Percentiles rank a stretch among this genome's conserved stretches.
phyloP scores from a whole-genome alignment of 2,329 filamentous ascomycete genomes.

The Berkeleyomyces rouxiae region DNA sequence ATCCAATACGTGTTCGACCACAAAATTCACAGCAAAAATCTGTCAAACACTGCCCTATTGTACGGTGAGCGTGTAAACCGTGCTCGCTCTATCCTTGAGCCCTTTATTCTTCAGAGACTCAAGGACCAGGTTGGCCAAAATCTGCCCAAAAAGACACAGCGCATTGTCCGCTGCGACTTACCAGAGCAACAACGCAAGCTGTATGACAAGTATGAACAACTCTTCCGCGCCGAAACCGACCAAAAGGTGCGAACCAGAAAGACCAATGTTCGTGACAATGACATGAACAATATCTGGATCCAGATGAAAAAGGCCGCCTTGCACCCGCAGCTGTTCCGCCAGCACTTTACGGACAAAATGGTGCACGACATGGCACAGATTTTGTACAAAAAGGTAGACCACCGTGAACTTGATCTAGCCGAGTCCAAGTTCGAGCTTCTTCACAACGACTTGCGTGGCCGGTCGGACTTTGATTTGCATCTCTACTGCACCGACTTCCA shows the following conservation, averaged over 20 bases:
- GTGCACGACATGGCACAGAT: constrained; percentile 64
- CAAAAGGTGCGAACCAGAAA: constrained; percentile 23
- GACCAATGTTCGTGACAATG: constrained; percentile 30
- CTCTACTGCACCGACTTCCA: constrained; percentile 46
- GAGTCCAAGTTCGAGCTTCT: constrained; percentile 37
- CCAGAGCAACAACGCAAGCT: constrained; percentile 53
- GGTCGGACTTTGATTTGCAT: constrained; percentile 49
- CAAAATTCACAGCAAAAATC: constrained; percentile 69
- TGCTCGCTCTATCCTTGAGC: constrained; percentile 81
- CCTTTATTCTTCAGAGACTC: constrained; percentile 84
- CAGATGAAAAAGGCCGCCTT: constrained; percentile 84
- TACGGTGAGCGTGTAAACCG: constrained; percentile 75
- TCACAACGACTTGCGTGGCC: constrained; percentile 37
- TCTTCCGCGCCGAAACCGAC: constrained; percentile 40
- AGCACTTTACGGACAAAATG: constrained; percentile 58
- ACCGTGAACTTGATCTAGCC: constrained; percentile 34
- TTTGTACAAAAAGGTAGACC: constrained; percentile 51
- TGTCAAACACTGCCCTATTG: constrained; percentile 64
- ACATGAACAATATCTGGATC: constrained; percentile 63
- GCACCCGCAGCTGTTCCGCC: constrained; percentile 75
- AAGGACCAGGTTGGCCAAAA: constrained; percentile 83
- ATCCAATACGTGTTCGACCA: constrained; percentile 82
- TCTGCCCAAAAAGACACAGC: constrained; percentile 62
- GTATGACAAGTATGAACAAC: constrained; percentile 48
- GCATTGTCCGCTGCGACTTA: constrained; percentile 68